Base-by-base conservation (phyloP, 2,329 filamentous ascomycete species). In the Cercospora sp. region DNA sequence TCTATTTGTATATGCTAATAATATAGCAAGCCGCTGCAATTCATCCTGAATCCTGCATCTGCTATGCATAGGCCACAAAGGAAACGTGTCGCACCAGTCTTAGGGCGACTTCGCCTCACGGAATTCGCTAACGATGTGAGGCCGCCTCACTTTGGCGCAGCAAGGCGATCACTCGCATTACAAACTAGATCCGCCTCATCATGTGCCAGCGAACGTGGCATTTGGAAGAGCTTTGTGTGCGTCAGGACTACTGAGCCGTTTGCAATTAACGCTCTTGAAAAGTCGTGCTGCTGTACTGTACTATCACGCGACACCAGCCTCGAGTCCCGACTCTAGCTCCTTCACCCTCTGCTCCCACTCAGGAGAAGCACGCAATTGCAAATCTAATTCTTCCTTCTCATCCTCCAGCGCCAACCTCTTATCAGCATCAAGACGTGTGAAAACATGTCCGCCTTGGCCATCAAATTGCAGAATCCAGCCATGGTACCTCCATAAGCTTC, bases 401-500 rank as follows among this genome's bases (percentile, higher is more conserved):
- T 99, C 95, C 83, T 99, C 95, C 60, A 99, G 84, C 79, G 88
- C 87, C 79, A 98, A 80, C 69, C 95, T 85, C 78, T 86, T 89
- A 74, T 97, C 94, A 18, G 94, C 94, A 79, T 99, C 95, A 60
- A 99, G 83, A 66, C 87, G 87, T 0, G 93, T 96, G 76, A 99
- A 99, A 40, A 97, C 88, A 75, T 92, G 97, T 61, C 93, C 85
- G 0, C 95, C 95, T 80, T 97, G 92, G 0, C 95, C 95, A 79
- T 98, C 94, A 78, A 99, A 99, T 80, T 99, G 95, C 77, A 99
- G 80, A 69, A 99, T 98, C 80, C 90, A 91, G 73, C 89, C 91
- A 79, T 99, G 95, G 79, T 99, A 98, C 80, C 95, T 94, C 95
- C 95, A 99, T 74, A 99, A 80, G 81, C 92, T 97, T 70, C 93